Evolutionary conservation across 2,329 filamentous ascomycete genomes (phyloP).

Genomic region (Thermothelomyces thermophilus): DNA sequence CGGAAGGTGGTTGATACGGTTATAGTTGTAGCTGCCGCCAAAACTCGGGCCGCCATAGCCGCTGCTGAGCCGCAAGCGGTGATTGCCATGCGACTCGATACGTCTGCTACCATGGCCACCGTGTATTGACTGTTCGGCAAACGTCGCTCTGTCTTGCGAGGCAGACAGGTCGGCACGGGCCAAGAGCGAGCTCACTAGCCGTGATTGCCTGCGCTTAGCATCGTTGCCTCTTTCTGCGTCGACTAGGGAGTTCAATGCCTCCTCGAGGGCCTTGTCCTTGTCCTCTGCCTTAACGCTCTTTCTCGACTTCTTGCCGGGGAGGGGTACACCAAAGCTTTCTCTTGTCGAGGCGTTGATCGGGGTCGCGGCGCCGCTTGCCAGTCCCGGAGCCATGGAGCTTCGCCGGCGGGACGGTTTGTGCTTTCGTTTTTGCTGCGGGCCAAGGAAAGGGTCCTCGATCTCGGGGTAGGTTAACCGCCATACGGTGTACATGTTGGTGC

Average conservation of each 20-base stretch:
- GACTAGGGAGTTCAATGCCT: conserved; percentile 64
- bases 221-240: conserved; percentile 58
- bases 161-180: conserved; percentile 81
- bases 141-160: conserved; percentile 74
- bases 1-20: conserved; percentile 54
- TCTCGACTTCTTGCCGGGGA: conserved; percentile 47
- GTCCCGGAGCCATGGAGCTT: conserved; percentile 60
- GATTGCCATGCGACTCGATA: conserved; percentile 67
- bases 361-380: conserved; percentile 68
- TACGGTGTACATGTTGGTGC: conserved; percentile 70
- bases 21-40: conserved; percentile 33
- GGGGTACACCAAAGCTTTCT: conserved; percentile 66
- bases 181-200: conserved; percentile 85
- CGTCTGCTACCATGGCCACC: conserved; percentile 46
- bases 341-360: conserved; percentile 64
- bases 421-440: conserved; percentile 41
- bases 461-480: conserved; percentile 78
- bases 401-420: conserved; percentile 46
- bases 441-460: conserved; percentile 52
- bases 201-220: conserved; percentile 53
- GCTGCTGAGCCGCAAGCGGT: conserved; percentile 56
- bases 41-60: conserved; percentile 35
- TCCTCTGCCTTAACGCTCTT: conserved; percentile 41
- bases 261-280: conserved; percentile 47
- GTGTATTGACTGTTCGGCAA: conserved; percentile 56